Base-by-base conservation (phyloP, 2,329 filamentous ascomycete genomes). In the Ophiostoma perfectum region DNA sequence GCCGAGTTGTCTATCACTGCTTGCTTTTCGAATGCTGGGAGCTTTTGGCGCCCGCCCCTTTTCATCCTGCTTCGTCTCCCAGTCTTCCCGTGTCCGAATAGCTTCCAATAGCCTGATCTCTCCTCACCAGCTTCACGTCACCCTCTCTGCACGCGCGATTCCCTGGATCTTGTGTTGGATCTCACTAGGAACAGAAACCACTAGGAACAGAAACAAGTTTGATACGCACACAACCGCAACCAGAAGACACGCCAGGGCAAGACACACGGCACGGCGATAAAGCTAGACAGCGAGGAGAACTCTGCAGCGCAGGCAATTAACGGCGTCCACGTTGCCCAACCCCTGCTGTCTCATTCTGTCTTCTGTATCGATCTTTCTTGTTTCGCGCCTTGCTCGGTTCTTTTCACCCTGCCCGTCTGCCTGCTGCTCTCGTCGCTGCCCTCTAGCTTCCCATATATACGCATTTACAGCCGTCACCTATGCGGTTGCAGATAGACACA, bases 271-370 rank as follows among this genome's bases (percentile, higher is more conserved):
- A 55, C 49, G 49, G 49, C 18, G 49, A 55, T 55, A 12, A 27
- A 55, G 18, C n/a, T 9, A n/a, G 27, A 27, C 27, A 27, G 27
- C 27, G 27, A 27, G 27, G 27, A 27, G 27, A 27, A 6, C 55
- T 60, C 27, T 68, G 55, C 68, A 68, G 65, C 27, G 27, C 69
- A 68, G 60, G 69, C 71, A 72, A 72, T 72, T 60, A 72, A 68
- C 68, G 63, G 47, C 70, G 18, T 71, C 70, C 71, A 72, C 70
- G 71, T 72, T 64, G 71, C 39, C 45, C 62, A 42, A 16, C 39
- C 11, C 12, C n/a, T 5, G 18, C n/a, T 44, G 16, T 45, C 6
- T 18, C 39, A 11, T 42, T 41, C 39, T 44, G 36, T 11, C 45
- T 45, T 44, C 49, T 64, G 3, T 18, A 49, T 49, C 27, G 27